Conservation (phyloP, 2,329 filamentous ascomycete genomes). For the Cordyceps cicadae region DNA sequence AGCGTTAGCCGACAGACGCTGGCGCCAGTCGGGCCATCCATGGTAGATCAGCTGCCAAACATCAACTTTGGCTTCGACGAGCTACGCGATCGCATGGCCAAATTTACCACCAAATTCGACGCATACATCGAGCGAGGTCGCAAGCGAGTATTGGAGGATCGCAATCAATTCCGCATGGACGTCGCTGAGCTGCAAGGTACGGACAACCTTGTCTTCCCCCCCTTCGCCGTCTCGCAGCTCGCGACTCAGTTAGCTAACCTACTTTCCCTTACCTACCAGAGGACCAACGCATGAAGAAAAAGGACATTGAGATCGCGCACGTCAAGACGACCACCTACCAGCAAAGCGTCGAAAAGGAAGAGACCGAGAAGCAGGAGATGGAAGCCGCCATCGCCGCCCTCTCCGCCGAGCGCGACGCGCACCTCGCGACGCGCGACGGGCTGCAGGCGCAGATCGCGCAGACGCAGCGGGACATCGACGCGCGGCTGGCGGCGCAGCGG, state of each 20-base stretch:
- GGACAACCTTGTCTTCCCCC: too few relatives aligned
- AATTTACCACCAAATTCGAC: constrained; percentile 85
- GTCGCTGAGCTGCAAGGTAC: constrained; percentile 83
- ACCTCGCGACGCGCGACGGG: constrained; percentile 47
- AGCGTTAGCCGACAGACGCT: constrained; percentile 51
- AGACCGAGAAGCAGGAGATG: constrained; percentile 70
- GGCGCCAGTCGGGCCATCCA: constrained; percentile 52
- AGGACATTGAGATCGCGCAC: constrained; percentile 75
- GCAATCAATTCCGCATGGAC: constrained; percentile 88
- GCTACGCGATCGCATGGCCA: constrained; percentile 86
- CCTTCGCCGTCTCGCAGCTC: too few relatives aligned
- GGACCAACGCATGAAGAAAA: constrained; percentile 82
- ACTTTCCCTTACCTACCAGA: constrained; percentile 35
- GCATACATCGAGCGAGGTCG: constrained; percentile 87
- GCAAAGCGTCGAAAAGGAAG: constrained; percentile 67
- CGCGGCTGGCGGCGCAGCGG: constrained; percentile 61
- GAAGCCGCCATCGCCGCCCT: constrained; percentile 52
- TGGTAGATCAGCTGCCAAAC: constrained; percentile 72
- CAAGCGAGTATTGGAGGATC: constrained; percentile 82
- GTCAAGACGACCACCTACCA: constrained; percentile 63
- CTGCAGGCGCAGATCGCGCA: constrained; percentile 56
- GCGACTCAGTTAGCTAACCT: background rate
- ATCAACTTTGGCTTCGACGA: constrained; percentile 97
- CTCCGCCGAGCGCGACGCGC: constrained; percentile 51
- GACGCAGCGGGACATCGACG: constrained; percentile 62